Base-by-base conservation (phyloP, 2,329 filamentous ascomycete genomes). In the Epichloe aotearoae region DNA sequence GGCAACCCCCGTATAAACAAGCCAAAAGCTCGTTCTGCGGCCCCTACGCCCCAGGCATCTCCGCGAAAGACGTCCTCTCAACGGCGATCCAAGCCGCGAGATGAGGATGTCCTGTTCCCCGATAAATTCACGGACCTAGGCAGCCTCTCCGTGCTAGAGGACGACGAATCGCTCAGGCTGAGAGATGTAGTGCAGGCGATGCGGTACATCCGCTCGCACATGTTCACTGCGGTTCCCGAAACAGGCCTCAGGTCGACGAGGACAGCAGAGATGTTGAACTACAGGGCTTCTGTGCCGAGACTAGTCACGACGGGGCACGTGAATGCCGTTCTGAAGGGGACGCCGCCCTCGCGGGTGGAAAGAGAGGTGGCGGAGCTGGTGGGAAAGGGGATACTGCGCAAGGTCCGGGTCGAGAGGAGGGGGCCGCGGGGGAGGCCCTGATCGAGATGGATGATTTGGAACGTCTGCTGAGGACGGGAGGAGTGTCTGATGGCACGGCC, bases 291-390 rank as follows among this genome's bases (percentile, higher is more conserved):
- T 14, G 64, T 86, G 39, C 82, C 86, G 10, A 80, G 79, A 0
- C 69, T 88, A 20, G 79, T 84, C 5, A 83, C 80, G 0, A 64
- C 81, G 19, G 76, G 80, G 1, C 84, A 89, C 61, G 63, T 89
- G 6, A 77, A 83, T 54, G 76, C 82, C 1, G 65, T 88, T 2
- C 71, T 84, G 43, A 67, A 66, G 10, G 43, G 34, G 2, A 34
- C 20, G 23, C 80, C 77, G 2, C 78, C 83, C 1, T 86, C 83
- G 0, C 71, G 69, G 1, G 79, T 80, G 1, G 84, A 88, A 64
- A 72, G 84, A 44, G 84, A 86, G 61, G 72, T 85, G 19, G 81
- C 77, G 3, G 74, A 80, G 57, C 70, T 88, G 37, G 64, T 76
- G 17, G 68, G 72, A 12, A 70, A 69, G 11, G 83, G 84, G 0